These are phyloP conservation scores for Eucalyptus marginata DNA, from an alignment of 345 rosid genomes.

Conservation along the genomic window DNA sequence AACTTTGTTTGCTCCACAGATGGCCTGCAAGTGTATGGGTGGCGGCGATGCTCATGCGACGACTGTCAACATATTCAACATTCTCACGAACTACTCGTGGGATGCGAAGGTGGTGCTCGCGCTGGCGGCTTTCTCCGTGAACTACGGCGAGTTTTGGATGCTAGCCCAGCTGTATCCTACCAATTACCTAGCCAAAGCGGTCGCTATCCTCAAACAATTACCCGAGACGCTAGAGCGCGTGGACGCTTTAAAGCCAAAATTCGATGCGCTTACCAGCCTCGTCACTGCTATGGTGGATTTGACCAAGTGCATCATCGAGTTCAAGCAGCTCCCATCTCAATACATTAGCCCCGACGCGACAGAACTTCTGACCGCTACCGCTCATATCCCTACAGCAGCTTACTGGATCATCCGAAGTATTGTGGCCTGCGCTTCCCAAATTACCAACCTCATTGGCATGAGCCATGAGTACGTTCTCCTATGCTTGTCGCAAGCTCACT, in stretches of 20 bases:
- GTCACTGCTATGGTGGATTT: constrained; percentile 26
- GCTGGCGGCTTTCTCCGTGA: constrained; percentile 42
- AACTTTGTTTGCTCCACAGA: constrained; percentile 7
- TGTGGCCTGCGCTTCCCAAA: constrained; percentile 36
- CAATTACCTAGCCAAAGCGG: constrained; percentile 47
- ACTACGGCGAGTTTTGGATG: constrained; percentile 54
- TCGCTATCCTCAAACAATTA: constrained; percentile 41
- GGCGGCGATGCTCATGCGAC: constrained; percentile 40
- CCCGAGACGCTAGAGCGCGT: constrained; percentile 22
- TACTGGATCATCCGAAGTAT: constrained; percentile 44
- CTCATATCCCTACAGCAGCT: constrained; percentile 44
- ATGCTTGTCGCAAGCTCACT: not conserved
- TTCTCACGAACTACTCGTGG: constrained; percentile 33
- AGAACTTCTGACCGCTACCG: constrained; percentile 8
- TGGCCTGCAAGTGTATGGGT: constrained; percentile 24
- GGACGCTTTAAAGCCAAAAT: constrained; percentile 15
- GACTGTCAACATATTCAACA: constrained; percentile 20
- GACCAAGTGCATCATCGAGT: constrained; percentile 32
- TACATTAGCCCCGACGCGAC: constrained; percentile 18
- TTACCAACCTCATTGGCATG: constrained; percentile 27
- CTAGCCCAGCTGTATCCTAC: constrained; percentile 28
- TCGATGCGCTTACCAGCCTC: constrained; percentile 22
- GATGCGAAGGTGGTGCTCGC: constrained; percentile 47
- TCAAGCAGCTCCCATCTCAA: constrained; percentile 35
- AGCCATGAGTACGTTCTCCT: constrained; percentile 34